Conservation (phyloP, 1,284 basidiomycete genomes). For the Boletus semigastroideus region DNA sequence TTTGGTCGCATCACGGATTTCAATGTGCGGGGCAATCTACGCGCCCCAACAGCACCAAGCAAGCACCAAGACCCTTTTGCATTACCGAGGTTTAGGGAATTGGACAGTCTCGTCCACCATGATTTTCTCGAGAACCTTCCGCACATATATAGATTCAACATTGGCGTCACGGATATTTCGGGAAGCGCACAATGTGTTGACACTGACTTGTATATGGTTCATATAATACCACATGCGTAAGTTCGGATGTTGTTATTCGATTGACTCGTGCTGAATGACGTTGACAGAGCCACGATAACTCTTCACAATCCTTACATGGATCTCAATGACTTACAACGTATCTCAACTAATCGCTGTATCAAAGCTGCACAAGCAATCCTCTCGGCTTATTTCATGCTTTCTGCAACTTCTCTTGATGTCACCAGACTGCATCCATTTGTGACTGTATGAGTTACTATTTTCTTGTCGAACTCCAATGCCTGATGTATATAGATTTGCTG, state of each 20-base stretch:
- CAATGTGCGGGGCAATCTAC: slow-evolving; percentile 70
- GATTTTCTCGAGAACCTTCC: slow-evolving; percentile 73
- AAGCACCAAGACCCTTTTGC: slow-evolving; percentile 69
- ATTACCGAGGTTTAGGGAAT: slow-evolving; percentile 59
- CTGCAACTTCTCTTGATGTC: slow-evolving; percentile 73
- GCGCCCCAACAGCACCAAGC: slow-evolving; percentile 55
- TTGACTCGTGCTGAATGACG: slow-evolving; percentile 6
- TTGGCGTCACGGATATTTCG: slow-evolving; percentile 54
- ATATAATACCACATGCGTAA: slow-evolving; percentile 79
- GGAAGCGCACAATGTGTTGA: slow-evolving; percentile 57
- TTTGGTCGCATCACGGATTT: slow-evolving; percentile 82
- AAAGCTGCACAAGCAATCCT: slow-evolving; percentile 71
- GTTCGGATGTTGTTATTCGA: slow-evolving; percentile 18
- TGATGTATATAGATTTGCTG: slow-evolving; percentile 68
- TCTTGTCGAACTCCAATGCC: slow-evolving; percentile 9
- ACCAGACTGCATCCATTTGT: slow-evolving; percentile 79
- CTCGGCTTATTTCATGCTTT: slow-evolving; percentile 68
- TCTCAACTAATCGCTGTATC: slow-evolving; percentile 70
- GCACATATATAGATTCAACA: slow-evolving; percentile 59
- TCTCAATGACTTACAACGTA: slow-evolving; percentile 59
- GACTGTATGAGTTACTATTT: slow-evolving; percentile 49
- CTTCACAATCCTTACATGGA: slow-evolving; percentile 80
- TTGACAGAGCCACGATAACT: slow-evolving; percentile 72
- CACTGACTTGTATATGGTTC: slow-evolving; percentile 81
- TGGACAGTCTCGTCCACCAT: slow-evolving; percentile 63